Evolutionary conservation across 129 eudicot species (phyloP), one percentile per base, ranked within the genome.

Genomic region (Flaveria linearis): DNA sequence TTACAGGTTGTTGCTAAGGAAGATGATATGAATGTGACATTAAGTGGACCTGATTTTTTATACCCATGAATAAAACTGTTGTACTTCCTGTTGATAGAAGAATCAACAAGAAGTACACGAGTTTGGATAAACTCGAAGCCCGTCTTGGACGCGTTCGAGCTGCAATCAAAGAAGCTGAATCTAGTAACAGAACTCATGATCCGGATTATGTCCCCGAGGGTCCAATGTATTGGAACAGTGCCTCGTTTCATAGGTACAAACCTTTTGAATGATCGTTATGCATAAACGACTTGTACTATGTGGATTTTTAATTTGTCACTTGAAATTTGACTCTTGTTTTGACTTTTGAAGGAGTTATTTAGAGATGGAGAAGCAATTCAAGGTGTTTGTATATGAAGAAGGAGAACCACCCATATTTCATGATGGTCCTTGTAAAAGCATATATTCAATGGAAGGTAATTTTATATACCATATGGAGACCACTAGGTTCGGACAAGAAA

Each of bases 331-430:
- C 62, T 52, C 2, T 20, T 11, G 5, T 14, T 73, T 55, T 65
- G 49, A 47, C 75, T 20, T 62, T 16, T 57, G 26, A 57, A 88
- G 92, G 82, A 88, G 92, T 66, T 85, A 88, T 75, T 20, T 85
- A 71, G 90, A 88, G 79, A 88, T 88, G 89, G 89, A 82, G 61
- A 82, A 82, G 60, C 70, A 66, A 55, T 85, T 85, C 52, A 85
- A 85, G 74, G 84, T 85, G 28, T 88, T 55, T 65, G 83, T 85
- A 5, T 88, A 88, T 53, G 86, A 88, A 76, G 89, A 85, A 78
- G 92, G 92, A 22, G 92, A 88, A 47, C 89, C 86, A 10, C 92
- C 92, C n/a, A 74, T 88, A 30, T 80, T 88, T 50, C 92, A 85
- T 76, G 13, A 60, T 76, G 84, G 86, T 57, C 86, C 79, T 49